Evolutionary conservation across 805 yeast genomes (phyloP).

Genomic region (Myxozyma mucilagina): DNA sequence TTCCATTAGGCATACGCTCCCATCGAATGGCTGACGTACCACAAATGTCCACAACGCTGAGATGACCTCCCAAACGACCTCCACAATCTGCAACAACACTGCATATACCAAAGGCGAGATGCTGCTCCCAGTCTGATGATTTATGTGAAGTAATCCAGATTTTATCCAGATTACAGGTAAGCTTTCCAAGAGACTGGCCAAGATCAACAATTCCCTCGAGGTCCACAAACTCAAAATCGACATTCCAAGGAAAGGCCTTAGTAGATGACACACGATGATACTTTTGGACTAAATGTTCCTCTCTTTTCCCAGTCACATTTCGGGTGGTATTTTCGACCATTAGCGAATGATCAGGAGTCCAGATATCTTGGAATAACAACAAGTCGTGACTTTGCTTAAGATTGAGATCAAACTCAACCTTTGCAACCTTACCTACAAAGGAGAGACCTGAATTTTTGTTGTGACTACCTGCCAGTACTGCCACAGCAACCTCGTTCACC

Average conservation of each 20-base stretch:
- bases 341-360: constrained; percentile 57
- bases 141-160: constrained; percentile 72
- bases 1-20: constrained; percentile 47
- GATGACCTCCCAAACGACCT: constrained; percentile 78
- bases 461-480: constrained; percentile 15
- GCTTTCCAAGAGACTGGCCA: constrained; percentile 78
- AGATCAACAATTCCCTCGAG: constrained; percentile 64
- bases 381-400: constrained; percentile 86
- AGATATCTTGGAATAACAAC: constrained; percentile 75
- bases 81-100: constrained; percentile 53
- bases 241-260: constrained; percentile 71
- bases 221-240: constrained; percentile 57
- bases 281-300: constrained; percentile 39
- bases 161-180: constrained; percentile 55
- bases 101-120: constrained; percentile 61
- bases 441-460: constrained; percentile 21
- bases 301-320: constrained; percentile 20
- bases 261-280: constrained; percentile 62
- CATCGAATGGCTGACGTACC: constrained; percentile 71
- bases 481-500: constrained; percentile 47
- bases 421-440: constrained; percentile 52
- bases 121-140: constrained; percentile 68
- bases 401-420: constrained; percentile 64
- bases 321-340: not conserved
- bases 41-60: constrained; percentile 52